Conservation (phyloP, 208 protist species). For the Tritrichomonas musculus region DNA sequence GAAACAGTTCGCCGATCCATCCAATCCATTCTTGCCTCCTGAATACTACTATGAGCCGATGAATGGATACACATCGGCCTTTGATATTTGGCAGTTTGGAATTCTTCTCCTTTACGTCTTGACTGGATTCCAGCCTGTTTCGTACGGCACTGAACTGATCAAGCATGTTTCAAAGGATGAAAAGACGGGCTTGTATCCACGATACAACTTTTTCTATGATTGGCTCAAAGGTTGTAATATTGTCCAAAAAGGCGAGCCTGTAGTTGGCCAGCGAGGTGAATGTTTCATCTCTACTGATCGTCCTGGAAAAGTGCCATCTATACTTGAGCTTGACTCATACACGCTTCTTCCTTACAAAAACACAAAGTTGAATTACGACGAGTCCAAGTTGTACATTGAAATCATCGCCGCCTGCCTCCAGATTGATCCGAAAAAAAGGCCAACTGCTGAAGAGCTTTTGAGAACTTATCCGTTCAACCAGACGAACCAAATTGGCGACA, state of each 20-base stretch:
- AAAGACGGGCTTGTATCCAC: background rate
- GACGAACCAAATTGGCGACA: background rate
- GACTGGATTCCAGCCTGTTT: background rate
- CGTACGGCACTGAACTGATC: background rate
- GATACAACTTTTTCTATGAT: background rate
- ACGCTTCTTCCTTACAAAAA: background rate
- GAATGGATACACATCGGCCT: background rate
- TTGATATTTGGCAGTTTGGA: slow-evolving; percentile 11
- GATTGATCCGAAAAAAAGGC: background rate
- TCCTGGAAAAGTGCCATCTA: background rate
- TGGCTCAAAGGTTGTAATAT: background rate
- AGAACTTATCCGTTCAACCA: background rate
- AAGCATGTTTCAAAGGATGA: no score
- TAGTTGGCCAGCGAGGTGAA: background rate
- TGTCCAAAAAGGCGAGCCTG: background rate
- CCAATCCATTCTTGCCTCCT: background rate
- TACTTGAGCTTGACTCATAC: background rate
- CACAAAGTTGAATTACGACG: slow-evolving; percentile 6
- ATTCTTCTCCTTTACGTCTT: background rate
- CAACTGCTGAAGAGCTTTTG: background rate
- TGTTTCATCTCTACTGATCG: background rate
- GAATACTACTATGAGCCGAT: background rate
- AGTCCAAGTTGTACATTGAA: background rate
- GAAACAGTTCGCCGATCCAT: background rate
- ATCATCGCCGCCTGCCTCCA: background rate